A percentile compares a stretch with the other conserved stretches of the same genome.
Evolutionary conservation across 2,329 filamentous ascomycete species (phyloP).

Genomic region (Dendrostoma leiphaemia): DNA sequence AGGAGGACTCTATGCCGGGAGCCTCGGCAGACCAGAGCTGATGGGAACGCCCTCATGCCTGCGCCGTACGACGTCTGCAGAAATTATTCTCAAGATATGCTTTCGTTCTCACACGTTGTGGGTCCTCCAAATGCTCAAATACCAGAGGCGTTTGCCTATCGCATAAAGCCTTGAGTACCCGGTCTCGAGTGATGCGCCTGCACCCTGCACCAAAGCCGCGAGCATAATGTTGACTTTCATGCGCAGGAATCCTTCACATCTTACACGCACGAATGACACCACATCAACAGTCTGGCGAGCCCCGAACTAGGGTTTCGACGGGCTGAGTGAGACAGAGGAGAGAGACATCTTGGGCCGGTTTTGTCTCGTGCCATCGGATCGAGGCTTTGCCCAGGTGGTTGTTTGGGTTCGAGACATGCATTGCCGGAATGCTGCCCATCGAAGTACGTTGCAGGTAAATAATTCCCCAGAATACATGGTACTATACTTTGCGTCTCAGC

Average conservation of each 20-base stretch:
- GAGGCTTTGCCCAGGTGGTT: neutral
- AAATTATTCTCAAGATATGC: too few relatives aligned
- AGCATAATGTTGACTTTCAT: neutral
- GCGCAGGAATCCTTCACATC: neutral
- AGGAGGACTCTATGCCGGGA: neutral
- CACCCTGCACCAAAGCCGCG: neutral
- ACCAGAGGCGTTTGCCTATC: neutral
- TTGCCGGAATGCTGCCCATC: neutral
- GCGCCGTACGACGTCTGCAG: neutral
- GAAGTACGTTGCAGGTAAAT: neutral
- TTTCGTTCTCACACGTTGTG: neutral
- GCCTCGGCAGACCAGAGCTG: too few relatives aligned
- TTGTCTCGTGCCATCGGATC: neutral
- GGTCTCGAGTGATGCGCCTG: neutral
- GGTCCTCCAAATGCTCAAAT: neutral
- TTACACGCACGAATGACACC: neutral
- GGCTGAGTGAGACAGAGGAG: neutral
- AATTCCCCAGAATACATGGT: neutral
- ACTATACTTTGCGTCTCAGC: neutral
- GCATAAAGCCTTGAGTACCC: neutral
- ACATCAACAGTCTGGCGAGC: neutral
- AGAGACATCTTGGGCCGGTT: neutral
- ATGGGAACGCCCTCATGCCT: neutral
- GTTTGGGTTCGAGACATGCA: constrained; percentile 6
- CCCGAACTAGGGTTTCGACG: neutral